These are phyloP conservation scores for Leptodontidium sp. DNA, from an alignment of 2,329 filamentous ascomycete genomes.

Conservation along the genomic window DNA sequence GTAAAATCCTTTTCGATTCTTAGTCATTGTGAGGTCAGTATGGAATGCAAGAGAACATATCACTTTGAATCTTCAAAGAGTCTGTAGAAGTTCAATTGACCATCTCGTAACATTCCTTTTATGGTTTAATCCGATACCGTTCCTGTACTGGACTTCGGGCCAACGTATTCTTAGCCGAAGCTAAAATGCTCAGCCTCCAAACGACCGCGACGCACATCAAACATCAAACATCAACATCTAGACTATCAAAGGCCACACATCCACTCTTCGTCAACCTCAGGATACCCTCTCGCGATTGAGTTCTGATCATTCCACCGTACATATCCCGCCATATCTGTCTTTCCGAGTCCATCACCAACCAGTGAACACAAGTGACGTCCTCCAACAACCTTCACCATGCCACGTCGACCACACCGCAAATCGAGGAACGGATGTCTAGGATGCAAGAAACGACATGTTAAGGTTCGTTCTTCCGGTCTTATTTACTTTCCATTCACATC, in stretches of 20 bases:
- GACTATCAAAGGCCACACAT: not conserved
- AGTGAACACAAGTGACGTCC: not conserved
- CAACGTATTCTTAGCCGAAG: not conserved
- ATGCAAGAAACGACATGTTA: conserved; percentile 51
- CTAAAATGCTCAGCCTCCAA: conserved; percentile 6
- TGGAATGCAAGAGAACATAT: too few species aligned
- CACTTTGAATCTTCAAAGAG: too few species aligned
- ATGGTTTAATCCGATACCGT: not conserved
- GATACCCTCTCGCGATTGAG: not conserved
- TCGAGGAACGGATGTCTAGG: conserved; percentile 50
- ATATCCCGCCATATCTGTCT: not conserved
- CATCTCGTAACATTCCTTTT: too few species aligned
- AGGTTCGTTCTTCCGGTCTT: conserved; percentile 39
- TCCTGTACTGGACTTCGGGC: not conserved
- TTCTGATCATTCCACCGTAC: not conserved
- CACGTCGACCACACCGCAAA: conserved; percentile 48
- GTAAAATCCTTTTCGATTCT: too few species aligned
- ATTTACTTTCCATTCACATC: not conserved
- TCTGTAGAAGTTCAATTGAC: too few species aligned
- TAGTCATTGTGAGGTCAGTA: too few species aligned
- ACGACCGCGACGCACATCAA: not conserved
- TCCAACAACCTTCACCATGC: conserved; percentile 22
- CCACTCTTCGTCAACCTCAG: not conserved
- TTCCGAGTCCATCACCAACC: not conserved
- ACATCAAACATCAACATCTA: not conserved